Conservation (phyloP, 805 yeast genomes). For the Pichia californica region DNA sequence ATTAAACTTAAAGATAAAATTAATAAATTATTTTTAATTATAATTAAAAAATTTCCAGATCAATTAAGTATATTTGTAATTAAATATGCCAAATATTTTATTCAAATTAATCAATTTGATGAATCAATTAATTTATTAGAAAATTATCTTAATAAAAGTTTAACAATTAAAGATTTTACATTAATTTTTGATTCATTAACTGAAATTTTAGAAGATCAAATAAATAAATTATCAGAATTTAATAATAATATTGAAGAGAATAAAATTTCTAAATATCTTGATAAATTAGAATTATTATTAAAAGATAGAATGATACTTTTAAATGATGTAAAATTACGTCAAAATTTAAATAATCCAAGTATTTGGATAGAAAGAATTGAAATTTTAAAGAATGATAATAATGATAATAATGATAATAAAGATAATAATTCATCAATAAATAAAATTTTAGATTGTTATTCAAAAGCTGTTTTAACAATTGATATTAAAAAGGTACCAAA, state of each 20-base stretch:
- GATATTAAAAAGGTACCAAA: conserved; percentile 49
- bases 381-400: conserved; percentile 34
- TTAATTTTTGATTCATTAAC: conserved; percentile 55
- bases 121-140: conserved; percentile 40
- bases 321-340: conserved; percentile 62
- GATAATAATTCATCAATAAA: conserved; percentile 15
- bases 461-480: conserved; percentile 58
- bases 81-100: conserved; percentile 43
- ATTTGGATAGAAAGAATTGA: conserved; percentile 64
- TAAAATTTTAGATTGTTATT: conserved; percentile 49
- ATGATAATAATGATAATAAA: conserved; percentile 24
- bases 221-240: conserved; percentile 11
- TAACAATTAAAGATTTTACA: conserved; percentile 56
- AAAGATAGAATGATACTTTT: conserved; percentile 50
- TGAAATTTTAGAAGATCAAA: conserved; percentile 49
- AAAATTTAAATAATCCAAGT: conserved; percentile 52
- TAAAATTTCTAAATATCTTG: conserved; percentile 32
- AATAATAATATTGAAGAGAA: conserved; percentile 11
- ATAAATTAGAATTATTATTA: conserved; percentile 47
- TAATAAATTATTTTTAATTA: conserved; percentile 26
- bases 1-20: conserved; percentile 11
- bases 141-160: conserved; percentile 39
- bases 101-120: conserved; percentile 30
- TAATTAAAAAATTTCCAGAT: conserved; percentile 47
- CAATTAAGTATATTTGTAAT: conserved; percentile 46